phyloP scores from a whole-genome alignment of 192 early-diverging fungal species.

The Jimgerdemannia flammicorona region DNA sequence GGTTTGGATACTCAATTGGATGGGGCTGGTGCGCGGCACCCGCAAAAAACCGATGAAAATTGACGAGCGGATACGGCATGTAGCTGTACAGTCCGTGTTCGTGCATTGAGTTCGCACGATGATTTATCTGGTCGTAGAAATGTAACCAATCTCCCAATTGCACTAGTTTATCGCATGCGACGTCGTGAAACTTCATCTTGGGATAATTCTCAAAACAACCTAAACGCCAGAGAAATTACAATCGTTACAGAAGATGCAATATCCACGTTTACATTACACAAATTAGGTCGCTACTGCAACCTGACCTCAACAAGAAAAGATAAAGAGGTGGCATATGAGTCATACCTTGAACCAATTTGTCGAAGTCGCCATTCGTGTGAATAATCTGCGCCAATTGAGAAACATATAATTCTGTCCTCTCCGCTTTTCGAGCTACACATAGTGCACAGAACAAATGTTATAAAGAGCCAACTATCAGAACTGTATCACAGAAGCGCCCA shows the following conservation, averaged over 20 bases:
- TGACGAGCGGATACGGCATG: slow-evolving; percentile 63
- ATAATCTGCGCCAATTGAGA: slow-evolving; percentile 45
- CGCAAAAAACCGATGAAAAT: slow-evolving; percentile 81
- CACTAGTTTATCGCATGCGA: slow-evolving; percentile 61
- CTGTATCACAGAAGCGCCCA: too few species aligned
- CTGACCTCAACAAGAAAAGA: neutral
- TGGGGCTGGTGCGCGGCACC: slow-evolving; percentile 47
- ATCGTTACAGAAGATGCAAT: neutral
- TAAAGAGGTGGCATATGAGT: neutral
- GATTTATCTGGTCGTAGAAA: slow-evolving; percentile 79
- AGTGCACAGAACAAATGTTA: too few species aligned
- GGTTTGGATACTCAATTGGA: slow-evolving; percentile 70
- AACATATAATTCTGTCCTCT: slow-evolving; percentile 44
- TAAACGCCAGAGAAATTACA: slow-evolving; percentile 17
- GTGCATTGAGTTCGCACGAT: slow-evolving; percentile 35
- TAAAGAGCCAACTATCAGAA: too few species aligned
- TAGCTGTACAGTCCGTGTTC: slow-evolving; percentile 62
- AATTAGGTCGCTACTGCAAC: neutral
- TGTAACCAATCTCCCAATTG: slow-evolving; percentile 70
- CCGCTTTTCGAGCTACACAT: neutral
- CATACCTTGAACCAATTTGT: slow-evolving; percentile 80
- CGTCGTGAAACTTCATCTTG: slow-evolving; percentile 73
- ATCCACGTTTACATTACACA: too few species aligned
- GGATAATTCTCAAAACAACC: slow-evolving; percentile 93
- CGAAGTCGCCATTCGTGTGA: slow-evolving; percentile 74